Conservation (phyloP, 495 filamentous ascomycete genomes). For the Penicillium bialowiezense region DNA sequence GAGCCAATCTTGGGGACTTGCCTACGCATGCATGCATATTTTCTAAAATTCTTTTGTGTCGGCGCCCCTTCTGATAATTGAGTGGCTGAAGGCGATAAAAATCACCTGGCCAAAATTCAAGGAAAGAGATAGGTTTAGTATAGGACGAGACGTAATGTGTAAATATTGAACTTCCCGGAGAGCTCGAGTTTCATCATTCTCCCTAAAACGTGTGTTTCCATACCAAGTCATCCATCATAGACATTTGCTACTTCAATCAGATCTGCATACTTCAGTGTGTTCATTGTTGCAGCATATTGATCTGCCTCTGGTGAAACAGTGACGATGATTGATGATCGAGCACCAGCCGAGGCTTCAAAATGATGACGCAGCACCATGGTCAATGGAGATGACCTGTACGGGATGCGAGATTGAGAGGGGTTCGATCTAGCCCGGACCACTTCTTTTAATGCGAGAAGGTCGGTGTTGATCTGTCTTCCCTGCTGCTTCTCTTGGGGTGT, state of each 20-base stretch:
- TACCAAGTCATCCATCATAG: no score
- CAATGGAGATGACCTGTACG: slow-evolving; percentile 23
- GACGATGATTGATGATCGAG: slow-evolving; percentile 21
- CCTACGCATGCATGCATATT: no score
- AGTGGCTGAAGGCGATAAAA: no score
- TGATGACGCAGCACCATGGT: slow-evolving; percentile 27
- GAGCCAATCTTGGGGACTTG: no score
- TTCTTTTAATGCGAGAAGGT: slow-evolving; percentile 29
- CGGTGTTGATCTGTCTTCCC: slow-evolving; percentile 26
- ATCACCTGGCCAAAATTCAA: no score
- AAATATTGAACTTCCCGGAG: no score
- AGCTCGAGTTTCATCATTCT: no score
- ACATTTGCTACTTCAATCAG: slow-evolving; percentile 59
- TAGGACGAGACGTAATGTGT: no score
- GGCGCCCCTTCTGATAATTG: no score
- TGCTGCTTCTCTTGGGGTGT: slow-evolving; percentile 19
- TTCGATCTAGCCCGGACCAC: slow-evolving; percentile 25
- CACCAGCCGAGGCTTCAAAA: slow-evolving; percentile 11
- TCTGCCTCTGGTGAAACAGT: slow-evolving; percentile 15
- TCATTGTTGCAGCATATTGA: slow-evolving; percentile 21
- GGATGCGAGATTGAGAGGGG: slow-evolving; percentile 13
- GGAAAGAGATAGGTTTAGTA: no score
- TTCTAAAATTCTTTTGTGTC: no score
- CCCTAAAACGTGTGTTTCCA: no score
- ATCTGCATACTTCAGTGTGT: slow-evolving; percentile 28